Base-by-base conservation (phyloP, 768 basidiomycete genomes). In the Pleurotus cornucopiae region DNA sequence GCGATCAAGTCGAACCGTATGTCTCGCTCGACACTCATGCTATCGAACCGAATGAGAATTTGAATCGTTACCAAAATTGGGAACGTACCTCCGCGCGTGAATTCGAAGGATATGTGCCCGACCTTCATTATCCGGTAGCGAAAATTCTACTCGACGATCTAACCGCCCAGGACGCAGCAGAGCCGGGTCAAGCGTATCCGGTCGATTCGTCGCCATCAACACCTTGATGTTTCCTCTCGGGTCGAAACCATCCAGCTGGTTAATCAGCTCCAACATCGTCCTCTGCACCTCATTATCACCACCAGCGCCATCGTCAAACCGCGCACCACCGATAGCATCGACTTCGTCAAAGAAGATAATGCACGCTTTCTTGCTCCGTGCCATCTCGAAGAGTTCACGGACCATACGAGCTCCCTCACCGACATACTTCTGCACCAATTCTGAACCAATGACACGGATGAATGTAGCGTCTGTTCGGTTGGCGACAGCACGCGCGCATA, bases 331-430 rank as follows among this genome's bases (percentile, higher is more conserved):
- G 58, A 98, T 93, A 46, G 97, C 97, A 64, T 98, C 97, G 12
- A 99, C 85, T 77, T 98, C 97, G 63, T 99, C 97, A 62, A 99
- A 98, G 76, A 99, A 99, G 66, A 99, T 98, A 67, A 99, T 98
- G 66, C 97, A 98, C 1, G 97, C 97, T 73, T 98, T 98, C 78
- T 98, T 98, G 61, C 88, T 88, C 60, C 97, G 83, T 26, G 97
- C 97, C 96, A 98, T 98, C 73, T 98, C 97, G 71, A 99, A 99
- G 57, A 98, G 76, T 67, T 98, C 97, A 47, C 97, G 87, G 14
- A 99, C 95, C 97, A 98, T 98, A 57, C 97, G 81, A 5, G 97
- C 97, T 58, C 97, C 97, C 72, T 99, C 97, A 46, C 97, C 97
- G 49, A 99, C 97, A 68, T 99, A 99, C 71, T 99, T 99, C 73